phyloP scores from a whole-genome alignment of 2,329 filamentous ascomycete genomes.

The Calonectria pauciramosa region DNA sequence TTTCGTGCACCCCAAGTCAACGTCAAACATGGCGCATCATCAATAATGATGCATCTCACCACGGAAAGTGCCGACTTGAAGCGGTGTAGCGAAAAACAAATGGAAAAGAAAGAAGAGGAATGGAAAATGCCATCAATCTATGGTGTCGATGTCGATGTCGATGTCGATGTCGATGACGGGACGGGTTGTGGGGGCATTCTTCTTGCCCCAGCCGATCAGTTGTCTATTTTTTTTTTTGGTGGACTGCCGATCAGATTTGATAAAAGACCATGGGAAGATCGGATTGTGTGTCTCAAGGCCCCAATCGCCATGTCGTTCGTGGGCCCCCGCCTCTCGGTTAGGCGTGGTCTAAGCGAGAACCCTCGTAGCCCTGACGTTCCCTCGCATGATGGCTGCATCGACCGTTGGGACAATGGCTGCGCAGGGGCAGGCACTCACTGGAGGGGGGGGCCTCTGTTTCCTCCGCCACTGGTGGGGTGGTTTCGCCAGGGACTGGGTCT shows the following conservation, averaged over 20 bases:
- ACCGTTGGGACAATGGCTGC: background rate
- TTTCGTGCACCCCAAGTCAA: background rate
- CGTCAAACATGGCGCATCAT: background rate
- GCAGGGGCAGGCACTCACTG: background rate
- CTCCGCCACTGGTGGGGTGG: background rate
- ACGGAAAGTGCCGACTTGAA: background rate
- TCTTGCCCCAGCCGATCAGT: background rate
- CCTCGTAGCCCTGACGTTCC: background rate
- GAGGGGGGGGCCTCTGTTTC: background rate
- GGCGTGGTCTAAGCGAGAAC: background rate
- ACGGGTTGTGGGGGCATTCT: background rate
- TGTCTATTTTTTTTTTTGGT: background rate
- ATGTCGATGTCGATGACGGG: background rate
- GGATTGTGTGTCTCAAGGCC: background rate
- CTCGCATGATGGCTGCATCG: background rate
- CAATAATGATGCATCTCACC: background rate
- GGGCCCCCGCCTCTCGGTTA: background rate
- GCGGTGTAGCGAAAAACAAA: background rate
- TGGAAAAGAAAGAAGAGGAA: background rate
- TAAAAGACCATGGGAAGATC: background rate
- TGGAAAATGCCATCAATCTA: background rate
- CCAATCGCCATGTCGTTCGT: background rate
- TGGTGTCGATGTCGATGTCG: background rate
- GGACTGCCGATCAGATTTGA: background rate
- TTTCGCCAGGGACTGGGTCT: background rate